Percentiles rank a stretch among this genome's conserved stretches.
Conservation (phyloP, 306 rosid species). For the Calophaca sinica region DNA sequence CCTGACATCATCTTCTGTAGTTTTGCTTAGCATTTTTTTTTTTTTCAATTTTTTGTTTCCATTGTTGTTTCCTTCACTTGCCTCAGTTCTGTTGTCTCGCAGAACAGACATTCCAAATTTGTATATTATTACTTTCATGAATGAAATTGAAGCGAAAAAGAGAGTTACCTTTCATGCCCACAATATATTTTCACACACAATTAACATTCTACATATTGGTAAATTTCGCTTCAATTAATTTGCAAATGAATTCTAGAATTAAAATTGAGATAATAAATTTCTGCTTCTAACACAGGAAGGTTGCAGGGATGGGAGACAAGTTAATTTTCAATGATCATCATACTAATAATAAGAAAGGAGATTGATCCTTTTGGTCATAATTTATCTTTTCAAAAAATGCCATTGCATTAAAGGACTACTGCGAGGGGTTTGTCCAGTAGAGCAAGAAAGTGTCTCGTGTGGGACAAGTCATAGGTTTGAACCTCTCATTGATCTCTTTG, state of each 20-base stretch:
- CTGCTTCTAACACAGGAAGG: neutral
- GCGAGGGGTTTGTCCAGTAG: too few relatives aligned
- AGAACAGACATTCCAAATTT: slow-evolving; percentile 46
- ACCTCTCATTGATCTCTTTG: too few relatives aligned
- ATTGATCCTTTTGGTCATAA: neutral
- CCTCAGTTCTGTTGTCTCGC: slow-evolving; percentile 40
- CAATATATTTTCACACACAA: neutral
- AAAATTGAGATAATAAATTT: neutral
- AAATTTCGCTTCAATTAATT: neutral
- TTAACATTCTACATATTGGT: neutral
- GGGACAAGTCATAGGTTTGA: too few relatives aligned
- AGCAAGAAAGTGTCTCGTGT: too few relatives aligned
- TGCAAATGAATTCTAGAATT: neutral
- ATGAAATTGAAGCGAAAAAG: slow-evolving; percentile 46
- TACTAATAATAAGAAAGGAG: neutral
- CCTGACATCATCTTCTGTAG: slow-evolving; percentile 41
- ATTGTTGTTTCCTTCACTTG: slow-evolving; percentile 13
- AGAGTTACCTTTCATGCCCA: neutral
- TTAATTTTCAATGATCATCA: neutral
- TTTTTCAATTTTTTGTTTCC: neutral
- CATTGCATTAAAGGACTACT: neutral
- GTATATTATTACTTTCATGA: slow-evolving; percentile 50
- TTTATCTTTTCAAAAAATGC: neutral
- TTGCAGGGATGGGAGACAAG: neutral
- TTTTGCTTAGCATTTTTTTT: neutral